Percentiles rank a stretch among this genome's conserved stretches.
Evolutionary conservation across 2,329 filamentous ascomycete species (phyloP).

Genomic region (Penicillium sclerotigenum): DNA sequence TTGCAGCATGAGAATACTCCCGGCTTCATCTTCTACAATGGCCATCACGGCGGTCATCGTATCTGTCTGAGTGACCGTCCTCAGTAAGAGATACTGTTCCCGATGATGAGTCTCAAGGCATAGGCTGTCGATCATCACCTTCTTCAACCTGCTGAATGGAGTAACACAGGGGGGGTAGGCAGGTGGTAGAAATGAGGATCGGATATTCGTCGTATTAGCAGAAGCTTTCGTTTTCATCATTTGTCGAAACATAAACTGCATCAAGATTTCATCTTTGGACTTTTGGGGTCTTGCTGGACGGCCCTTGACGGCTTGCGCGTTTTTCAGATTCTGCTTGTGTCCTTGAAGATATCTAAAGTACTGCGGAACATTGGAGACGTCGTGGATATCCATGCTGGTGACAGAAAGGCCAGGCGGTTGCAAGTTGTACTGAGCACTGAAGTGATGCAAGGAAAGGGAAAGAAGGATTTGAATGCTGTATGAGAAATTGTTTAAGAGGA

Average conservation of each 20-base stretch:
- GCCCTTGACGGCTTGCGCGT: conserved; percentile 14
- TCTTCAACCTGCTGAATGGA: conserved; percentile 18
- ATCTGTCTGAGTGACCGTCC: conserved; percentile 30
- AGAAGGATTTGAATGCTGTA: neutral
- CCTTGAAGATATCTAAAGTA: conserved; percentile 8
- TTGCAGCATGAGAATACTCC: conserved; percentile 37
- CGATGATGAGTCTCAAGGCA: conserved; percentile 42
- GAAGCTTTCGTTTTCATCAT: neutral
- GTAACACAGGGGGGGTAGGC: conserved; percentile 20
- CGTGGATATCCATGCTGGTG: conserved; percentile 16
- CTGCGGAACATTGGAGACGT: conserved; percentile 9
- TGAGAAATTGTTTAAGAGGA: neutral
- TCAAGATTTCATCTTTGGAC: conserved; percentile 17
- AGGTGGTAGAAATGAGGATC: conserved; percentile 17
- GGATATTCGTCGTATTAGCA: neutral
- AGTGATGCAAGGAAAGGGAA: neutral
- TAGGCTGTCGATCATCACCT: conserved; percentile 33
- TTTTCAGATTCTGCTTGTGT: conserved; percentile 13
- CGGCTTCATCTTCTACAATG: conserved; percentile 43
- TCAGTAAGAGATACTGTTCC: conserved; percentile 35
- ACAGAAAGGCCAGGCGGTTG: neutral
- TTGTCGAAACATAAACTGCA: conserved; percentile 10
- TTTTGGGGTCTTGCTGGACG: conserved; percentile 4
- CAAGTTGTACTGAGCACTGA: neutral
- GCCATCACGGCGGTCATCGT: conserved; percentile 34